Evolutionary conservation across 169 alveolate genomes (phyloP), one percentile per base, ranked within the genome.

Genomic region (Plasmodium knowlesi): DNA sequence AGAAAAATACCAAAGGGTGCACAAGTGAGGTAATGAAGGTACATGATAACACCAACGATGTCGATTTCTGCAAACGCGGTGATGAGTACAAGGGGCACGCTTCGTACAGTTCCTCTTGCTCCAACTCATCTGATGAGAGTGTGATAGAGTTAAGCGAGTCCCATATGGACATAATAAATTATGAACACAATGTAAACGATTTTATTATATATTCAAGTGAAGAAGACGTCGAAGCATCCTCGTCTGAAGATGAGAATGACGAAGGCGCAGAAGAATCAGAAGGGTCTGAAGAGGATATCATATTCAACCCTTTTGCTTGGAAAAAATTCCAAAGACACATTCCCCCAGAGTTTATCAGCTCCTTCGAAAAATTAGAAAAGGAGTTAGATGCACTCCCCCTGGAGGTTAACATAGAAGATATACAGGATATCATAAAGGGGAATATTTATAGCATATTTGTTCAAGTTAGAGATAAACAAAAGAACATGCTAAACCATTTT

Each of bases 241-340:
- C 93, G 2, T 73, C 84, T 5, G 82, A 78, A 25, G 72, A 41
- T 5, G 89, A 61, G 14, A 32, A 88, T 57, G 83, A 19, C 10
- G 72, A 79, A 37, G 43, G 32, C 28, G 22, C 86, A 34, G 22
- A 78, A 9, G 94, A 78, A 22, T 76, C 86, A 3, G 88, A 76
- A 8, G 5, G 32, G 9, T 88, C 88, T 0, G 94, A 88, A 54
- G 94, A 88, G 70, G 94, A 88, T 5, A 88, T 88, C 12, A 88
- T 76, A 22, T 88, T 88, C 82, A 88, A 88, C 71, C 94, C 94
- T 0, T 88, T 78, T 28, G 94, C 94, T 14, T 88, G 94, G 94
- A 88, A 88, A 39, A 88, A 88, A 41, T 88, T 88, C 71, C 74
- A 88, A 88, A 88, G 82, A 46, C 94, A 88, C 81, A 88, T 88